Evolutionary conservation across 805 yeast species (phyloP).

Genomic region (Sporopachydermia quercuum): DNA sequence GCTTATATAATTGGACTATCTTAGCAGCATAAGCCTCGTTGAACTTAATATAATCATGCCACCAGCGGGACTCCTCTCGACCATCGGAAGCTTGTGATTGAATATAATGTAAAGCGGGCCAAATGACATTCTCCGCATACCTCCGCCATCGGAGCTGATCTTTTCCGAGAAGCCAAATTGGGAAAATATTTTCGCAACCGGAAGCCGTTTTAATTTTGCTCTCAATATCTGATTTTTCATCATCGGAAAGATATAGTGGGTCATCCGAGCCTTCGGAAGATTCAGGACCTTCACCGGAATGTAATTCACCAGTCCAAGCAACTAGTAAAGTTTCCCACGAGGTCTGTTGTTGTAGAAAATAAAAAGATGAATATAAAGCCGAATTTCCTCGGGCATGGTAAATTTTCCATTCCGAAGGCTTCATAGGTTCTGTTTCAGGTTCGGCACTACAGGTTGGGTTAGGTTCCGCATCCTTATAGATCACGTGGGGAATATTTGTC

Average conservation of each 20-base stretch:
- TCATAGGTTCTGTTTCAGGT: no score
- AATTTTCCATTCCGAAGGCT: slow-evolving; percentile 28
- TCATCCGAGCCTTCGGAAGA: slow-evolving; percentile 6
- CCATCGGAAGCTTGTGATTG: slow-evolving; percentile 63
- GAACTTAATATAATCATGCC: slow-evolving; percentile 81
- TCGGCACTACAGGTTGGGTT: no score
- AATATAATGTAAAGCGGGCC: slow-evolving; percentile 95
- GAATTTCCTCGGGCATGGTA: slow-evolving; percentile 66
- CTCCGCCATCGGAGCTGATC: slow-evolving; percentile 76
- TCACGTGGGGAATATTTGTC: slow-evolving; percentile 53
- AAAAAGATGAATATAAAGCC: slow-evolving; percentile 66
- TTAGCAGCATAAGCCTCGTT: slow-evolving; percentile 83
- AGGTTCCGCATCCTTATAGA: slow-evolving; percentile 26
- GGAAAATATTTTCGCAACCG: slow-evolving; percentile 45
- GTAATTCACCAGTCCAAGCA: slow-evolving; percentile 93
- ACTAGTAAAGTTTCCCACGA: slow-evolving; percentile 80
- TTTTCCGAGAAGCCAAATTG: slow-evolving; percentile 75
- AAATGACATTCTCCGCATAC: slow-evolving; percentile 78
- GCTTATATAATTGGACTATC: slow-evolving; percentile 54
- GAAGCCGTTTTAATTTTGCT: slow-evolving; percentile 29
- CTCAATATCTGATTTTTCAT: slow-evolving; percentile 36
- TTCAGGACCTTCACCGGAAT: slow-evolving; percentile 11
- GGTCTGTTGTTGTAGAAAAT: slow-evolving; percentile 44
- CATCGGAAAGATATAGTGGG: slow-evolving; percentile 29
- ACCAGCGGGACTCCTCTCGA: slow-evolving; percentile 48